Conservation (phyloP, 2,329 filamentous ascomycete species). For the Scedosporium apiospermum region DNA sequence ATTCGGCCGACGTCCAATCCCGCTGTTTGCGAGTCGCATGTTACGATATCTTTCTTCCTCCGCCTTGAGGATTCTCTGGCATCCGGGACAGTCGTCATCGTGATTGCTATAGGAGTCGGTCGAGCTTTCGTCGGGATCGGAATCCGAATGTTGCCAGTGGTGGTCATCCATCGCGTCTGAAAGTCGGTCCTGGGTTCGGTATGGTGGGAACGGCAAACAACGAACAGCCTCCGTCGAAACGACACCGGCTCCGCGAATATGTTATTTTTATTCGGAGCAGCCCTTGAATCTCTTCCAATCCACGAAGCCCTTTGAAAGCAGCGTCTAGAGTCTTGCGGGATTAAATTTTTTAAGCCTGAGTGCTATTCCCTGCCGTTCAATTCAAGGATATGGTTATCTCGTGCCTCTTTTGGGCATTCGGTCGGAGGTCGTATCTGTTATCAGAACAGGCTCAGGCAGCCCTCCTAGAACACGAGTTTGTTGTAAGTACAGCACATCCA, state of each 20-base stretch:
- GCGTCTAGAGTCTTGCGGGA: neutral
- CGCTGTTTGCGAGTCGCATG: neutral
- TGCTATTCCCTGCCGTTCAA: neutral
- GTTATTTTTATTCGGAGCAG: neutral
- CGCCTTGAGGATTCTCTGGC: slow-evolving; percentile 2
- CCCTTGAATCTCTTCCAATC: neutral
- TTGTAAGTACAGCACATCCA: neutral
- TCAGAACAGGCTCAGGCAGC: neutral
- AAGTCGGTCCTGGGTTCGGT: neutral
- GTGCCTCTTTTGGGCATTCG: neutral
- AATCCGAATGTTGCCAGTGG: slow-evolving; percentile 1
- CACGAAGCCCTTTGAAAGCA: neutral
- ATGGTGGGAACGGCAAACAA: neutral
- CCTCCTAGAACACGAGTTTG: neutral
- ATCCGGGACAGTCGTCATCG: slow-evolving; percentile 2
- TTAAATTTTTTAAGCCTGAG: neutral
- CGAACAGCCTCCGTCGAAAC: neutral
- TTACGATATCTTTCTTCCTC: slow-evolving; percentile 1
- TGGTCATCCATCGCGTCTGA: neutral
- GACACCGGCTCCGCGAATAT: neutral
- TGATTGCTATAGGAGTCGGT: neutral
- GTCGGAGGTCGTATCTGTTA: neutral
- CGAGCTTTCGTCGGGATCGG: neutral
- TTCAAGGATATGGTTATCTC: neutral
- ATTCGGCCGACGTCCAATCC: neutral